Percentiles rank a stretch among this genome's conserved stretches.
phyloP scores from a whole-genome alignment of 2,329 filamentous ascomycete species.

The Botrytis galanthina region DNA sequence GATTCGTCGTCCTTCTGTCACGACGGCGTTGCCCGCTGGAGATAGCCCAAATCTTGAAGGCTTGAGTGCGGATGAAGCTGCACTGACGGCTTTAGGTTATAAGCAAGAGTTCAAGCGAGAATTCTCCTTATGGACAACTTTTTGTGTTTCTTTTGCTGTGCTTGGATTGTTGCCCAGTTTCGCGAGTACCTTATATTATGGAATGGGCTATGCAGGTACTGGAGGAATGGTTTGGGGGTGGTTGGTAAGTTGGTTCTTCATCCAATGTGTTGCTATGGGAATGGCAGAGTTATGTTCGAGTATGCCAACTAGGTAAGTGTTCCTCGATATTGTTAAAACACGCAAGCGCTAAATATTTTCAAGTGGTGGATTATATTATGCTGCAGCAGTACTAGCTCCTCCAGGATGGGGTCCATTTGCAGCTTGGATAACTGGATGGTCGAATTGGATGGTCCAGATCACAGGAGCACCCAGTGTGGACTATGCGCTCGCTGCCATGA shows the following conservation, averaged over 20 bases:
- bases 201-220: constrained; percentile 58
- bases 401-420: constrained; percentile 64
- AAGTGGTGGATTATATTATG: constrained; percentile 70
- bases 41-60: constrained; percentile 47
- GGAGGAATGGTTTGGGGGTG: constrained; percentile 74
- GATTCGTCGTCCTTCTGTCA: constrained; percentile 41
- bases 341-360: constrained; percentile 9
- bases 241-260: constrained; percentile 70
- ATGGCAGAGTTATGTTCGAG: constrained; percentile 71
- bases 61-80: constrained; percentile 56
- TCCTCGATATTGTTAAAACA: neutral
- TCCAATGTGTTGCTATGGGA: constrained; percentile 65
- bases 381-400: constrained; percentile 67
- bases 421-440: constrained; percentile 69
- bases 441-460: constrained; percentile 66
- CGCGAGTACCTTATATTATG: constrained; percentile 69
- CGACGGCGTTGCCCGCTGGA: constrained; percentile 49
- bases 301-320: constrained; percentile 61
- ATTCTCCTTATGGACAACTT: constrained; percentile 71
- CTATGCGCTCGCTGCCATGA: constrained; percentile 67
- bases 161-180: constrained; percentile 69
- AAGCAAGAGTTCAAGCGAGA: constrained; percentile 58
- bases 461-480: constrained; percentile 65
- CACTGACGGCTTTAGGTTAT: constrained; percentile 59
- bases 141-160: constrained; percentile 72